Percentiles rank a stretch among this genome's conserved stretches.
Conservation (phyloP, 331 rosid genomes). For the Spiraea crenata region DNA sequence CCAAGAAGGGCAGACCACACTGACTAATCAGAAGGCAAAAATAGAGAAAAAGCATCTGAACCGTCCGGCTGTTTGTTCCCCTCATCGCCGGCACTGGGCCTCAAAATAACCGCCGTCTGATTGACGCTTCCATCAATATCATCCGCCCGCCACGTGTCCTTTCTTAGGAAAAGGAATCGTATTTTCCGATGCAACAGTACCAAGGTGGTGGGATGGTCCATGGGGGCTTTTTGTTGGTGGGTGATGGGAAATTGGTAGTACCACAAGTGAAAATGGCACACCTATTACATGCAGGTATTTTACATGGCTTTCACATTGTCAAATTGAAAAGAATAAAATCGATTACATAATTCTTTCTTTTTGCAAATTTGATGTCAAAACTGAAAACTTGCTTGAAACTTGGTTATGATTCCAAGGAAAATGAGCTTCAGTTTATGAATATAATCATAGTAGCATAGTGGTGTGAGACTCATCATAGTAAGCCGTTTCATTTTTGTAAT, state of each 20-base stretch:
- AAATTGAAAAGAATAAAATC: too few relatives aligned
- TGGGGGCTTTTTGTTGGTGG: background rate
- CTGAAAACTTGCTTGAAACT: too few relatives aligned
- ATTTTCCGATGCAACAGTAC: conserved; percentile 12
- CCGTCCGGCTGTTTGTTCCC: conserved; percentile 31
- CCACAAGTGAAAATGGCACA: conserved; percentile 5
- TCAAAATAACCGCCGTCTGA: conserved; percentile 30
- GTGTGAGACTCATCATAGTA: too few relatives aligned
- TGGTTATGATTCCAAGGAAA: too few relatives aligned
- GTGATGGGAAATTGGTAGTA: background rate
- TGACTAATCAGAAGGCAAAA: background rate
- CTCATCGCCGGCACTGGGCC: conserved; percentile 16
- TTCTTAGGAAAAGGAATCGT: background rate
- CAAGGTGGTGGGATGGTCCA: background rate
- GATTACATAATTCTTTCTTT: too few relatives aligned
- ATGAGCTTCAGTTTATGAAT: too few relatives aligned
- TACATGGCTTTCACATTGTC: background rate
- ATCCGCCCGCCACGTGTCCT: conserved; percentile 4
- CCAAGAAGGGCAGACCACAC: conserved; percentile 2
- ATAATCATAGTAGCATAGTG: too few relatives aligned
- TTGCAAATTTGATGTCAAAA: too few relatives aligned
- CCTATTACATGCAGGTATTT: background rate
- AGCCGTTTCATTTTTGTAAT: too few relatives aligned
- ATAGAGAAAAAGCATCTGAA: conserved; percentile 15
- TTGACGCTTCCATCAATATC: conserved; percentile 25